Evolutionary conservation across 139 green algal genomes (phyloP).

Genomic region (Chlamydomonas sphaeroides): DNA sequence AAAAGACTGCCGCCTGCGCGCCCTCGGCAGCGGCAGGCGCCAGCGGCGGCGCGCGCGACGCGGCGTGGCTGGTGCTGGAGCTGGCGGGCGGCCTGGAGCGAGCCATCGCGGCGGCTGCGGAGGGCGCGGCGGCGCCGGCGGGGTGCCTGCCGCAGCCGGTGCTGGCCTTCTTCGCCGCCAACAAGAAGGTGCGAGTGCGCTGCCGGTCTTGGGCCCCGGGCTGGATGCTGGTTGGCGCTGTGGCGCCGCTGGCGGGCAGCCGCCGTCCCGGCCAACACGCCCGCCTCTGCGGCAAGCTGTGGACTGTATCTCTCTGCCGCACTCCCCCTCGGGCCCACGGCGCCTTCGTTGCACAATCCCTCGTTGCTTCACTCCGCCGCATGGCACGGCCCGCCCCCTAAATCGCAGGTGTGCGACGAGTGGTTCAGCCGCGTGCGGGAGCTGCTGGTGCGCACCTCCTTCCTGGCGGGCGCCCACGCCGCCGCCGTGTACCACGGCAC

Average conservation of each 20-base stretch:
- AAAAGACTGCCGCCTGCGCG: too few relatives aligned
- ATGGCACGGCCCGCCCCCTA: too few relatives aligned
- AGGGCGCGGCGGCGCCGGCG: slow-evolving; percentile 15
- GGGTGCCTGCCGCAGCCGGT: slow-evolving; percentile 20
- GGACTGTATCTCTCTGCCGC: too few relatives aligned
- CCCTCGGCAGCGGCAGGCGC: too few relatives aligned
- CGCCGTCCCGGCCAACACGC: too few relatives aligned
- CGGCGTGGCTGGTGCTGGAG: slow-evolving; percentile 50
- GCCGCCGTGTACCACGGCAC: slow-evolving; percentile 33
- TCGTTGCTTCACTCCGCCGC: too few relatives aligned
- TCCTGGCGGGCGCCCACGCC: slow-evolving; percentile 48
- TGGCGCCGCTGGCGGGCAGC: too few relatives aligned
- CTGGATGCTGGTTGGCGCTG: too few relatives aligned
- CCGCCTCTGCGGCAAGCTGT: too few relatives aligned
- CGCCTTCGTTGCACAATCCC: too few relatives aligned
- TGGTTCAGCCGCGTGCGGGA: slow-evolving; percentile 71
- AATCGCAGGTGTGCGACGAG: slow-evolving; percentile 81
- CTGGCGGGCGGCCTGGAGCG: slow-evolving; percentile 59
- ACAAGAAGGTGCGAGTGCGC: slow-evolving; percentile 57
- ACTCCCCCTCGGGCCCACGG: too few relatives aligned
- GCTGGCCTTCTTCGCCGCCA: slow-evolving; percentile 64
- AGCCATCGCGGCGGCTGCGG: slow-evolving; percentile 35
- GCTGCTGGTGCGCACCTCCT: slow-evolving; percentile 50
- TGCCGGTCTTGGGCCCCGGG: too few relatives aligned
- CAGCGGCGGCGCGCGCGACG: slow-evolving; percentile 7